These are phyloP conservation scores for Backusella australiensis DNA, from an alignment of 192 early-diverging fungal species.

Conservation along the genomic window DNA sequence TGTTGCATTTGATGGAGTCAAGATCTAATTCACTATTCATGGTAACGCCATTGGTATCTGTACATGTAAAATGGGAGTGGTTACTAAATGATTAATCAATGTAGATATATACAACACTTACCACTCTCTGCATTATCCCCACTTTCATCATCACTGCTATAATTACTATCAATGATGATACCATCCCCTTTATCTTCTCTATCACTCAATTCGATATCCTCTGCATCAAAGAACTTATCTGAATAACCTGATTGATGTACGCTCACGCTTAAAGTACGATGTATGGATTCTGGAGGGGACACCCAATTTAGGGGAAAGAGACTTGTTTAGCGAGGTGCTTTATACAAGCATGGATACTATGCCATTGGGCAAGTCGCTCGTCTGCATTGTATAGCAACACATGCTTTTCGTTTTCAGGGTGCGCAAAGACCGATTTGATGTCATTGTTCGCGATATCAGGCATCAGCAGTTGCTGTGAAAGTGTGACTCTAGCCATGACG, in stretches of 20 bases:
- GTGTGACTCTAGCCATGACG: neutral
- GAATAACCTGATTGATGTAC: slow-evolving; percentile 31
- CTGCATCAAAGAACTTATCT: slow-evolving; percentile 71
- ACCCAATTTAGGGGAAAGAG: neutral
- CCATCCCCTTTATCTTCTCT: slow-evolving; percentile 53
- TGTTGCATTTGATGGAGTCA: neutral
- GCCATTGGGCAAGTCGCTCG: slow-evolving; percentile 1
- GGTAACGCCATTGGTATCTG: neutral
- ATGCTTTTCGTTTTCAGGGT: neutral
- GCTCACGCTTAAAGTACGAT: neutral
- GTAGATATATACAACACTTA: too few relatives aligned
- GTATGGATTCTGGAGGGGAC: neutral
- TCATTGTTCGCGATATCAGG: neutral
- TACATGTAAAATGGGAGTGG: neutral
- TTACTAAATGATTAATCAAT: too few relatives aligned
- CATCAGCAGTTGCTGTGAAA: neutral
- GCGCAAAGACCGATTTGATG: neutral
- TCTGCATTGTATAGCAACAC: neutral
- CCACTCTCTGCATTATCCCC: neutral
- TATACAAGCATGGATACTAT: neutral
- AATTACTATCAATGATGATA: slow-evolving; percentile 39
- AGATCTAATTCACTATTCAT: neutral
- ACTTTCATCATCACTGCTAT: slow-evolving; percentile 41
- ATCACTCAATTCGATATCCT: slow-evolving; percentile 49
- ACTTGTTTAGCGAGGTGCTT: too few relatives aligned